Conservation (phyloP, 2,329 filamentous ascomycete species). For the Torrubiellomyces zombiae region DNA sequence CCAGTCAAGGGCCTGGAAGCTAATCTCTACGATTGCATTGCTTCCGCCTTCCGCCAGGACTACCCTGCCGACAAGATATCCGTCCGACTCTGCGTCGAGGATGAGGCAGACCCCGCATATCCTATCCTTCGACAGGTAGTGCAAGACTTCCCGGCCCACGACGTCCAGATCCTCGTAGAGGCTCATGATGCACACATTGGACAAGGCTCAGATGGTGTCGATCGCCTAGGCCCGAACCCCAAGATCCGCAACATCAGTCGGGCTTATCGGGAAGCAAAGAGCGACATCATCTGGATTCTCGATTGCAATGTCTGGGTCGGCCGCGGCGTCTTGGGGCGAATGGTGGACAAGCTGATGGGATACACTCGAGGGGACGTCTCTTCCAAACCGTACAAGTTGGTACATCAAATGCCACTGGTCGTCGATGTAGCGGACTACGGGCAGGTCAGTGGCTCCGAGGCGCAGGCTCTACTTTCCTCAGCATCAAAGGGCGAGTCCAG, state of each 20-base stretch:
- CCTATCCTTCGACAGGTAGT: slow-evolving; percentile 57
- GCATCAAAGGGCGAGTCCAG: slow-evolving; percentile 15
- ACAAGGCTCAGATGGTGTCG: slow-evolving; percentile 30
- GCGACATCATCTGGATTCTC: slow-evolving; percentile 83
- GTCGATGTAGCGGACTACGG: slow-evolving; percentile 45
- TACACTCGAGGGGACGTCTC: slow-evolving; percentile 29
- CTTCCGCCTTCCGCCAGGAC: slow-evolving; percentile 65
- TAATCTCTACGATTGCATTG: slow-evolving; percentile 79
- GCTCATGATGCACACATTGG: slow-evolving; percentile 63
- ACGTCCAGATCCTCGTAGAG: slow-evolving; percentile 64
- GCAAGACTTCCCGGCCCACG: slow-evolving; percentile 52
- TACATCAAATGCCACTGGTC: slow-evolving; percentile 81
- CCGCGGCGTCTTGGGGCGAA: slow-evolving; percentile 60
- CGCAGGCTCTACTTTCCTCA: slow-evolving; percentile 16
- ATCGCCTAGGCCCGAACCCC: slow-evolving; percentile 78
- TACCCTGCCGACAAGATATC: slow-evolving; percentile 66
- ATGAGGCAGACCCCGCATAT: slow-evolving; percentile 58
- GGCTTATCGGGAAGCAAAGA: slow-evolving; percentile 74
- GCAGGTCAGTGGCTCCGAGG: slow-evolving; percentile 6
- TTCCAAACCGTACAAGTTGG: slow-evolving; percentile 63
- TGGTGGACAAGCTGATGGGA: slow-evolving; percentile 78
- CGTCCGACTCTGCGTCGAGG: slow-evolving; percentile 68
- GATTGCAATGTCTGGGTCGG: slow-evolving; percentile 95
- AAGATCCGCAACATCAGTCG: slow-evolving; percentile 95
- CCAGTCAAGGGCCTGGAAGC: slow-evolving; percentile 89